These are phyloP conservation scores for Pisolithus thermaeus DNA, from an alignment of 1,284 basidiomycete genomes.

Conservation along the genomic window DNA sequence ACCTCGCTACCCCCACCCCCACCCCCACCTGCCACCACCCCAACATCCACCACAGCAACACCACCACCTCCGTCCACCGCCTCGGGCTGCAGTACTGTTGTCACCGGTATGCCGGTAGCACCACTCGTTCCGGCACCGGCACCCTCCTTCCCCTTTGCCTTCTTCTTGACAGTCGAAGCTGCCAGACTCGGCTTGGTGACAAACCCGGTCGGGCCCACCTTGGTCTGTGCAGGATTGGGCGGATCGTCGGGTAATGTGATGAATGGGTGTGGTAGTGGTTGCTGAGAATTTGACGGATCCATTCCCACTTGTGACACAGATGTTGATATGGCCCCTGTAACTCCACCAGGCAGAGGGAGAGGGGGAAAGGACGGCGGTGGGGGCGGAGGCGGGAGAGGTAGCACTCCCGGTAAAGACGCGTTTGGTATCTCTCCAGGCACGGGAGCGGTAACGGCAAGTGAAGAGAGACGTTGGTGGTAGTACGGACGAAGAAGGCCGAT, in stretches of 20 bases:
- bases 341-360: conserved; percentile 9
- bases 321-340: neutral
- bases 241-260: conserved; percentile 48
- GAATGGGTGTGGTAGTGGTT: neutral
- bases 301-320: neutral
- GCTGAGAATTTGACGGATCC: neutral
- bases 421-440: neutral
- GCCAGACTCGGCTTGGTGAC: conserved; percentile 39
- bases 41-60: neutral
- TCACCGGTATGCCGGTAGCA: conserved; percentile 12
- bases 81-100: neutral
- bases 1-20: neutral
- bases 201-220: conserved; percentile 73
- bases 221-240: conserved; percentile 50
- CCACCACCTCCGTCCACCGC: neutral
- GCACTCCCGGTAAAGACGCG: conserved; percentile 11
- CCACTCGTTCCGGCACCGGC: conserved; percentile 8
- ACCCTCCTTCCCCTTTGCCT: conserved; percentile 19
- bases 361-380: neutral
- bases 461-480: conserved; percentile 57
- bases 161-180: conserved; percentile 43
- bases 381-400: conserved; percentile 7
- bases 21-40: neutral
- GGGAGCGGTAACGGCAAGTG: conserved; percentile 29
- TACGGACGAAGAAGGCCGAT: conserved; percentile 82